phyloP scores from a whole-genome alignment of 2,329 filamentous ascomycete genomes.

The Colletotrichum tropicale region DNA sequence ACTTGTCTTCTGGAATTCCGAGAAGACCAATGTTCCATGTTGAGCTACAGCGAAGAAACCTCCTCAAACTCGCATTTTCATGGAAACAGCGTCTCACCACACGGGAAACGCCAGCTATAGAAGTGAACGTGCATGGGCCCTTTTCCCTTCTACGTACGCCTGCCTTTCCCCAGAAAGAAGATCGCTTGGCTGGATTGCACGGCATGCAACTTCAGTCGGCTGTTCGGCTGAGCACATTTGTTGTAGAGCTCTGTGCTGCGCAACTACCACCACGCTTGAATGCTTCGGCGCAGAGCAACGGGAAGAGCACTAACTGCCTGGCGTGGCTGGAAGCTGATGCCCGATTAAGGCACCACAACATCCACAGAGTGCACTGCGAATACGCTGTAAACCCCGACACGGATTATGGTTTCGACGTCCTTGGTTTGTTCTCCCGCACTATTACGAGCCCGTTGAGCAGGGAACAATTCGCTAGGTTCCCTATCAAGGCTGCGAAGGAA shows the following conservation, averaged over 20 bases:
- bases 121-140: neutral
- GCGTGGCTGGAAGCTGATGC: neutral
- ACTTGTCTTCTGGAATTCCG: neutral
- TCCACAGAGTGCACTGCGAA: neutral
- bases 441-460: neutral
- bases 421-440: neutral
- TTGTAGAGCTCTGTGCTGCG: neutral
- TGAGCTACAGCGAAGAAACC: neutral
- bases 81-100: neutral
- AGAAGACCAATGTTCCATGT: neutral
- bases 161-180: neutral
- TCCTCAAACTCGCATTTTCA: neutral
- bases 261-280: neutral
- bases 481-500: neutral
- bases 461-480: neutral
- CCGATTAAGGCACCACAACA: neutral
- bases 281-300: neutral
- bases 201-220: neutral
- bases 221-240: neutral
- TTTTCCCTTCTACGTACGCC: neutral
- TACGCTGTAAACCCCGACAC: neutral
- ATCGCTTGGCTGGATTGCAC: neutral
- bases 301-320: neutral
- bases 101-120: neutral
- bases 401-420: neutral